Evolutionary conservation across 805 yeast species (phyloP).

Genomic region (Yueomyces sp.): DNA sequence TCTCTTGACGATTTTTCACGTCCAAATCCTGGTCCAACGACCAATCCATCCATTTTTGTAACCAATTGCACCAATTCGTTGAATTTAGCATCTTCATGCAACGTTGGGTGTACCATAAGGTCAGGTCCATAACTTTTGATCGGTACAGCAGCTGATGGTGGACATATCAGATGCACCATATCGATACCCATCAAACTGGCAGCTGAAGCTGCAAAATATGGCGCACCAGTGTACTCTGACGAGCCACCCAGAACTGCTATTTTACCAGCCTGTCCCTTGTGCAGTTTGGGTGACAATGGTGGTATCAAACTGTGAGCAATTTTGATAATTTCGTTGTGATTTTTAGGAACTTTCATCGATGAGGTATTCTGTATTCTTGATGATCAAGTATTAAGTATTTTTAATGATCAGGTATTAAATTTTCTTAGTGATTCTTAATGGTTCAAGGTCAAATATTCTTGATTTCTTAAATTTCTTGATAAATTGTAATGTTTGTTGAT

Average conservation of each 20-base stretch:
- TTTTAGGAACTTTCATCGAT: background rate
- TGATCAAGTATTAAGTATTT: too few relatives aligned
- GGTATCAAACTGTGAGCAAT: constrained; percentile 49
- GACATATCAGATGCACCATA: constrained; percentile 83
- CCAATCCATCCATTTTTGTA: constrained; percentile 58
- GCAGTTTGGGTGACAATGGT: constrained; percentile 55
- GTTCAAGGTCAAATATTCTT: too few relatives aligned
- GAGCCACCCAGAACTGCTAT: constrained; percentile 86
- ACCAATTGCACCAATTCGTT: constrained; percentile 3
- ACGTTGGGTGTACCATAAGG: constrained; percentile 89
- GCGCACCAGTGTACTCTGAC: constrained; percentile 95
- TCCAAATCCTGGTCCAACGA: constrained; percentile 92
- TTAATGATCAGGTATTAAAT: too few relatives aligned
- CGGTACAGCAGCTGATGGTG: constrained; percentile 57
- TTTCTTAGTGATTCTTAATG: too few relatives aligned
- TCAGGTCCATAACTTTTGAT: constrained; percentile 86
- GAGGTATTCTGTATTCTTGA: too few relatives aligned
- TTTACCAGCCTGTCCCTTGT: constrained; percentile 93
- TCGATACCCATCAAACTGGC: constrained; percentile 80
- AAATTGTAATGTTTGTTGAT: too few relatives aligned
- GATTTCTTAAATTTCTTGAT: too few relatives aligned
- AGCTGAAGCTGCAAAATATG: constrained; percentile 79
- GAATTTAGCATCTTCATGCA: constrained; percentile 28
- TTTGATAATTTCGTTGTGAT: constrained; percentile 31
- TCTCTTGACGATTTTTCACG: constrained; percentile 58